A percentile compares a stretch with the other conserved stretches of the same genome.
These are phyloP conservation scores for Xylaria bambusicola DNA, from an alignment of 495 filamentous ascomycete genomes.

Conservation along the genomic window DNA sequence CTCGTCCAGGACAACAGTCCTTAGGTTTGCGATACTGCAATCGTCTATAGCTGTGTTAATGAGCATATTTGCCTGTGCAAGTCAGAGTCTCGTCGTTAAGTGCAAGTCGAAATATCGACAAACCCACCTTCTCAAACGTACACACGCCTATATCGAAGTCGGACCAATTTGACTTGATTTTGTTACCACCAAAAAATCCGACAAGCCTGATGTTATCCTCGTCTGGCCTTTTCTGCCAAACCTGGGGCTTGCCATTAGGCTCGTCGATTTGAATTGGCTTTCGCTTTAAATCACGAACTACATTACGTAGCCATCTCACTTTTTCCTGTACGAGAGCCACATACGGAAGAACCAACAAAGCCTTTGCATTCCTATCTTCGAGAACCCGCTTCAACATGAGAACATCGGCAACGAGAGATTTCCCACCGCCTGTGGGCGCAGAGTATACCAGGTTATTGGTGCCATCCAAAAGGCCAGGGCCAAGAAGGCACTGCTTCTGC, in stretches of 20 bases:
- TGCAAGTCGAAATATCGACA: slow-evolving; percentile 8
- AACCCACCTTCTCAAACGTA: slow-evolving; percentile 76
- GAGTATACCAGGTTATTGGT: slow-evolving; percentile 76
- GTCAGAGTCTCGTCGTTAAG: slow-evolving; percentile 22
- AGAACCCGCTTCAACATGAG: slow-evolving; percentile 74
- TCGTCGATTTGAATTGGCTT: slow-evolving; percentile 14
- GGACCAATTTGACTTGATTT: slow-evolving; percentile 63
- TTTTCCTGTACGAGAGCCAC: slow-evolving; percentile 85
- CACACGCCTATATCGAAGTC: slow-evolving; percentile 81
- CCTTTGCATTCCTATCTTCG: slow-evolving; percentile 65
- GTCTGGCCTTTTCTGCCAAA: slow-evolving; percentile 48
- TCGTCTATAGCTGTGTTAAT: slow-evolving; percentile 77
- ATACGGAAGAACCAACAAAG: slow-evolving; percentile 77
- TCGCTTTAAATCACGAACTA: slow-evolving; percentile 65
- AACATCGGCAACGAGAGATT: slow-evolving; percentile 75
- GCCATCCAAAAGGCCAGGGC: slow-evolving; percentile 65
- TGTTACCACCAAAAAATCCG: slow-evolving; percentile 76
- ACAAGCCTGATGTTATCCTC: slow-evolving; percentile 61
- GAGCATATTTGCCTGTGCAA: slow-evolving; percentile 66
- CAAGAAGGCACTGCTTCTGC: slow-evolving; percentile 78
- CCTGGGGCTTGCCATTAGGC: slow-evolving; percentile 21
- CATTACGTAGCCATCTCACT: slow-evolving; percentile 70
- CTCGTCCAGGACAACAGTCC: slow-evolving; percentile 75
- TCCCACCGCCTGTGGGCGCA: slow-evolving; percentile 83
- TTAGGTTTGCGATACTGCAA: slow-evolving; percentile 63